A percentile compares a stretch with the other conserved stretches of the same genome.
Conservation (phyloP, 495 filamentous ascomycete genomes). For the Penicillium mononematosum region DNA sequence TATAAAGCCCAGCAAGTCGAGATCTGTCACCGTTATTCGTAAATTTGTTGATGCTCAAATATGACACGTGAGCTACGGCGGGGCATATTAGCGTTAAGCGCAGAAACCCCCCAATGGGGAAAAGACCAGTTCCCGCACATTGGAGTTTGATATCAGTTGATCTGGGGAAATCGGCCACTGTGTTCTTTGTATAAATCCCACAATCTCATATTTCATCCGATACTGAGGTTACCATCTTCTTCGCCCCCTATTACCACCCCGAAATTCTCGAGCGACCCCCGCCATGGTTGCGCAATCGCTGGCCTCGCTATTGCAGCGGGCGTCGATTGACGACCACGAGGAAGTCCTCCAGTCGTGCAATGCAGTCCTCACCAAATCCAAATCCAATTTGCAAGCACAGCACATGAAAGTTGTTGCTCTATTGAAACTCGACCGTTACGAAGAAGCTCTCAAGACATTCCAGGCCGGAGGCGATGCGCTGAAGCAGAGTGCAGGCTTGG, state of each 20-base stretch:
- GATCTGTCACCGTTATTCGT: neutral
- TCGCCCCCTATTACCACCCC: neutral
- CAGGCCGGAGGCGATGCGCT: constrained; percentile 67
- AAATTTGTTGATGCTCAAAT: neutral
- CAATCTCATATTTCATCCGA: neutral
- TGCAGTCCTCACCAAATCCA: constrained; percentile 60
- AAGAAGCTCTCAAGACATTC: constrained; percentile 78
- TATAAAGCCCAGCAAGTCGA: neutral
- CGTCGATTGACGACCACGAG: constrained; percentile 72
- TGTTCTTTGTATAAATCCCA: neutral
- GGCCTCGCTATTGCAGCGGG: constrained; percentile 53
- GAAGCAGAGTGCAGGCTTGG: constrained; percentile 64
- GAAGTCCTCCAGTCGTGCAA: constrained; percentile 71
- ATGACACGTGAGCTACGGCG: constrained; percentile 26
- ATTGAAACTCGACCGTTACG: constrained; percentile 88
- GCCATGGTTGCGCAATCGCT: constrained; percentile 53
- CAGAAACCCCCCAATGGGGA: constrained; percentile 27
- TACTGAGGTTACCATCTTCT: neutral
- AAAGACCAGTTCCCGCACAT: constrained; percentile 31
- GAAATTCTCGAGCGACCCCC: constrained; percentile 14
- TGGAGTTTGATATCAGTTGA: constrained; percentile 22
- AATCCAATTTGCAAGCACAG: constrained; percentile 63
- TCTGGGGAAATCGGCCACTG: constrained; percentile 11
- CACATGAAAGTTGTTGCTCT: constrained; percentile 82
- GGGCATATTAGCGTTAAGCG: constrained; percentile 11